phyloP scores from a whole-genome alignment of 1,284 basidiomycete species.

The Sporisorium graminicola region DNA sequence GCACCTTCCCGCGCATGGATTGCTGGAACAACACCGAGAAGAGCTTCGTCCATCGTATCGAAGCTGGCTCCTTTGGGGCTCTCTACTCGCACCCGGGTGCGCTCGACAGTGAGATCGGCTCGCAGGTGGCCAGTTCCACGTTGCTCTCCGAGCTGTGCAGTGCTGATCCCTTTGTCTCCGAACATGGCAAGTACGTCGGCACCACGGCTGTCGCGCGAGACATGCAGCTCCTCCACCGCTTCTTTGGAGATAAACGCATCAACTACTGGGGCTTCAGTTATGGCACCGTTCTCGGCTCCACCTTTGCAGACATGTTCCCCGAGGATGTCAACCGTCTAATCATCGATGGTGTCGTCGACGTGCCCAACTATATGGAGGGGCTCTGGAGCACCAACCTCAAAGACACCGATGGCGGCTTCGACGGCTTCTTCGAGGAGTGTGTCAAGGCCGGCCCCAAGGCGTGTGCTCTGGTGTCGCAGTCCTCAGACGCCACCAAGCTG shows the following conservation, averaged over 20 bases:
- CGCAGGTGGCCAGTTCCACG: conserved; percentile 24
- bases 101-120: conserved; percentile 39
- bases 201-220: conserved; percentile 51
- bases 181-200: conserved; percentile 34
- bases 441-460: conserved; percentile 41
- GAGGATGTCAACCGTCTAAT: conserved; percentile 47
- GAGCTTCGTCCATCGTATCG: conserved; percentile 38
- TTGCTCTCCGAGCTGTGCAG: conserved; percentile 34
- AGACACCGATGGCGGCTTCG: conserved; percentile 41
- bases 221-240: conserved; percentile 52
- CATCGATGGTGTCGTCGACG: conserved; percentile 58
- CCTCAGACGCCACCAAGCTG: conserved; percentile 23
- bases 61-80: conserved; percentile 30
- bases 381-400: conserved; percentile 39
- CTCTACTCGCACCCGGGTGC: conserved; percentile 35
- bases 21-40: conserved; percentile 49
- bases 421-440: conserved; percentile 47
- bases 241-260: conserved; percentile 44
- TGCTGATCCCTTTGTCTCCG: conserved; percentile 23
- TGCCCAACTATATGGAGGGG: conserved; percentile 46
- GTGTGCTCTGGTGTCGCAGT: conserved; percentile 40
- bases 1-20: conserved; percentile 48
- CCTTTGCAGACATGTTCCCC: conserved; percentile 55
- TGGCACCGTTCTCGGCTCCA: conserved; percentile 55
- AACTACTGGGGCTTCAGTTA: conserved; percentile 59